Percentiles rank a stretch among this genome's conserved stretches.
phyloP scores from a whole-genome alignment of 2,329 filamentous ascomycete genomes.

The Amauroascus niger region DNA sequence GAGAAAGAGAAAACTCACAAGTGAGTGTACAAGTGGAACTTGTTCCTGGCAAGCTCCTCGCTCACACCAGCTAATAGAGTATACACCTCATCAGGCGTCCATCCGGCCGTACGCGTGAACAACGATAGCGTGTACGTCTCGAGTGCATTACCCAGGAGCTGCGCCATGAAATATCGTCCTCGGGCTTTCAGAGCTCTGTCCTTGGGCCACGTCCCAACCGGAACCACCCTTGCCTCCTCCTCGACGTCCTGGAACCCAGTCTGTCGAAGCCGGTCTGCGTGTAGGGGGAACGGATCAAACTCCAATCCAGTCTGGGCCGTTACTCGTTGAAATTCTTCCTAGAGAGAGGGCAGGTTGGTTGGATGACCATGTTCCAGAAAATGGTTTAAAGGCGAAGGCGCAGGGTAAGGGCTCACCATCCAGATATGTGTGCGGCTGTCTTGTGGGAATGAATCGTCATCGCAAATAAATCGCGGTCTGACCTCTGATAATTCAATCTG shows the following conservation, averaged over 20 bases:
- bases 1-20: conserved; percentile 17
- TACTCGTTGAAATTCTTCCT: conserved; percentile 14
- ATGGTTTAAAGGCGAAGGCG: not conserved
- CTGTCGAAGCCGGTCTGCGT: conserved; percentile 9
- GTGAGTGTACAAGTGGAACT: conserved; percentile 24
- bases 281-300: conserved; percentile 14
- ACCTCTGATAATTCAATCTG: conserved; percentile 24
- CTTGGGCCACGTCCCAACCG: conserved; percentile 18
- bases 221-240: conserved; percentile 12
- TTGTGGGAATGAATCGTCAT: conserved; percentile 15
- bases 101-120: conserved; percentile 23
- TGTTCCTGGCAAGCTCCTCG: conserved; percentile 22
- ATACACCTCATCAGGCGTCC: conserved; percentile 20
- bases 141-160: conserved; percentile 21
- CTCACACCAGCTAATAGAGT: conserved; percentile 20
- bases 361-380: too few relatives aligned
- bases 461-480: conserved; percentile 15
- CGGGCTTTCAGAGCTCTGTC: conserved; percentile 16
- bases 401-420: conserved; percentile 7
- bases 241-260: conserved; percentile 15
- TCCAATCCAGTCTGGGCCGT: conserved; percentile 10
- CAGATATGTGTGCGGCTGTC: conserved; percentile 11
- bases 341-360: not conserved
- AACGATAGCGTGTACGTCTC: conserved; percentile 24
- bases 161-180: conserved; percentile 21